Evolutionary conservation across 176 grass and related monocot genomes (phyloP).

Genomic region (Guadua angustifolia): DNA sequence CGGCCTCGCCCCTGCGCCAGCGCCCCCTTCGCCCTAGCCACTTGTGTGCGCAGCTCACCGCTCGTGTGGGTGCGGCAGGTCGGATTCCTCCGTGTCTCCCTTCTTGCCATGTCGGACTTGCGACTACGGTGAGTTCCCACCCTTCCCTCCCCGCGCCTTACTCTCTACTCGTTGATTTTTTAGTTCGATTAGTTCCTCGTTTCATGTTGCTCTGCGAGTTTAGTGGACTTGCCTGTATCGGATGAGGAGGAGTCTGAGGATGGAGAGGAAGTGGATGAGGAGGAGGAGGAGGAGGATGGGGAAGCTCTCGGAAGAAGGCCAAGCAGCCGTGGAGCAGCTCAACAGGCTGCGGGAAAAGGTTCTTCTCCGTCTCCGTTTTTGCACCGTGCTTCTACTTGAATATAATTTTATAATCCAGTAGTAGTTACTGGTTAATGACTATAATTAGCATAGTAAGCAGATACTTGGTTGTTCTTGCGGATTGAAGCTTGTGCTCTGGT

Average conservation of each 20-base stretch:
- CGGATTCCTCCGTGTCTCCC: too few species aligned
- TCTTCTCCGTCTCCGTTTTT: not conserved
- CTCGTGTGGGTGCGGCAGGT: too few species aligned
- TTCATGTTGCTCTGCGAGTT: slow-evolving; percentile 33
- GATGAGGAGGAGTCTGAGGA: slow-evolving; percentile 9
- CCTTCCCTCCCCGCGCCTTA: not conserved
- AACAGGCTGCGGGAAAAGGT: slow-evolving; percentile 81
- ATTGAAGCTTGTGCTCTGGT: not conserved
- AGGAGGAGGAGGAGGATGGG: slow-evolving; percentile 23
- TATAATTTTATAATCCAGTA: not conserved
- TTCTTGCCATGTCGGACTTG: slow-evolving; percentile 74
- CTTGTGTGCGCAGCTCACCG: too few species aligned
- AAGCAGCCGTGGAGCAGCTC: slow-evolving; percentile 67
- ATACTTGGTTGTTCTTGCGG: not conserved
- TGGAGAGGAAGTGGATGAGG: not conserved
- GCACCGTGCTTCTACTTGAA: not conserved
- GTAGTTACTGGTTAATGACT: not conserved
- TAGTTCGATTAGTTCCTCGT: slow-evolving; percentile 23
- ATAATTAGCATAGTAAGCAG: not conserved
- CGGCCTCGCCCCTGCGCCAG: too few species aligned
- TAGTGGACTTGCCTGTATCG: slow-evolving; percentile 53
- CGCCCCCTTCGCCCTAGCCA: too few species aligned
- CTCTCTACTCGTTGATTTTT: not conserved
- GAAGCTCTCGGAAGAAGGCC: slow-evolving; percentile 45
- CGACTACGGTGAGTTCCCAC: slow-evolving; percentile 47